Evolutionary conservation across 2,329 filamentous ascomycete species (phyloP).

Genomic region (Beauveria sp.): DNA sequence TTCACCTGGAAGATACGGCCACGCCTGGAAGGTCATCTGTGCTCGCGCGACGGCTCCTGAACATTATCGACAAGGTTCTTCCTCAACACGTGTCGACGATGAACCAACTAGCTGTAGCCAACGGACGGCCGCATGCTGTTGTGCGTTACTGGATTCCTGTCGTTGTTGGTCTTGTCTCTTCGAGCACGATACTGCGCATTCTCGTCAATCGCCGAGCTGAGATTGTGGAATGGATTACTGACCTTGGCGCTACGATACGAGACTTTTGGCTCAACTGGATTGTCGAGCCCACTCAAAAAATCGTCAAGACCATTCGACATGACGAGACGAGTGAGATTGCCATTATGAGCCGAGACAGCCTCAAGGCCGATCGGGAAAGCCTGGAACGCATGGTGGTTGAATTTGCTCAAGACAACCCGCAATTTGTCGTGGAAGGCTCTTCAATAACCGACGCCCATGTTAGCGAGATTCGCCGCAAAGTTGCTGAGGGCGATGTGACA

Average conservation of each 20-base stretch:
- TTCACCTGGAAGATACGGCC: slow-evolving; percentile 40
- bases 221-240: slow-evolving; percentile 70
- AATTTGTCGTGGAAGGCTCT: slow-evolving; percentile 41
- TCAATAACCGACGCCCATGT: slow-evolving; percentile 62
- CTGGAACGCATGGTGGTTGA: slow-evolving; percentile 97
- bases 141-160: slow-evolving; percentile 86
- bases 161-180: slow-evolving; percentile 65
- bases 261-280: slow-evolving; percentile 99
- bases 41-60: slow-evolving; percentile 58
- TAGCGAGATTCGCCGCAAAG: slow-evolving; percentile 65
- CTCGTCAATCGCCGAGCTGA: slow-evolving; percentile 67
- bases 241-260: slow-evolving; percentile 68
- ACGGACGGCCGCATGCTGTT: slow-evolving; percentile 68
- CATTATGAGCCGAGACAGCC: slow-evolving; percentile 88
- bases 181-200: slow-evolving; percentile 77
- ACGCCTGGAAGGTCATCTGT: slow-evolving; percentile 44
- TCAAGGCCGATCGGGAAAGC: slow-evolving; percentile 83
- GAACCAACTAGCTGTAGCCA: slow-evolving; percentile 45
- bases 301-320: slow-evolving; percentile 88
- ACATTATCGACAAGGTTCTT: slow-evolving; percentile 61
- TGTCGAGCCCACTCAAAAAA: slow-evolving; percentile 71
- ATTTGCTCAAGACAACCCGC: slow-evolving; percentile 78
- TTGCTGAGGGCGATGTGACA: slow-evolving; percentile 87
- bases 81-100: slow-evolving; percentile 58
- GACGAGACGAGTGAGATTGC: slow-evolving; percentile 90